A percentile compares a stretch with the other conserved stretches of the same genome.
These are phyloP conservation scores for Trichoderma aggressivum DNA, from an alignment of 2,329 filamentous ascomycete species.

Conservation along the genomic window DNA sequence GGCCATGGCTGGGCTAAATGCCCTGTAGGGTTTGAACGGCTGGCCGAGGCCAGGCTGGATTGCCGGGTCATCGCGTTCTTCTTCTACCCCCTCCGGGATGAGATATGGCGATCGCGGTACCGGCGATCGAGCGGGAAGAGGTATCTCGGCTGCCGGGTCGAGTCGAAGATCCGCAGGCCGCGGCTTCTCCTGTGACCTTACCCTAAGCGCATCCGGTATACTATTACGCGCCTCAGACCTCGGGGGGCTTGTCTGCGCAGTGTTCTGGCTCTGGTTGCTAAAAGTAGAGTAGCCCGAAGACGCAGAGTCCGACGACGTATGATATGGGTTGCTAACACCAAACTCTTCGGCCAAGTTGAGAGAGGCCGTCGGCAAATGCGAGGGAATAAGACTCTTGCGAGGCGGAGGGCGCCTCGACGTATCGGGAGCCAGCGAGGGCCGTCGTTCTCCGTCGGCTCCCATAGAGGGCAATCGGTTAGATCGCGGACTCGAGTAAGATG, in stretches of 20 bases:
- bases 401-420: conserved; percentile 53
- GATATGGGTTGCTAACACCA: conserved; percentile 60
- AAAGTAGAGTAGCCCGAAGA: conserved; percentile 62
- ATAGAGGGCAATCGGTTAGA: conserved; percentile 32
- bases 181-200: conserved; percentile 47
- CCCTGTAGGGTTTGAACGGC: conserved; percentile 16
- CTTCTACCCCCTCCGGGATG: conserved; percentile 24
- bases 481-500: conserved; percentile 46
- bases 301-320: conserved; percentile 60
- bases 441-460: conserved; percentile 25
- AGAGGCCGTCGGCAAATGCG: conserved; percentile 37
- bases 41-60: conserved; percentile 25
- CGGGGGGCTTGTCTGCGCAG: conserved; percentile 52
- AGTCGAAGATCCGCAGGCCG: conserved; percentile 31
- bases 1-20: conserved; percentile 12
- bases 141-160: conserved; percentile 33
- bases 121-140: conserved; percentile 26
- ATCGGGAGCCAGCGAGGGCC: conserved; percentile 45
- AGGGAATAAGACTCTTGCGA: conserved; percentile 45
- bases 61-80: conserved; percentile 24
- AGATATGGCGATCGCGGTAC: conserved; percentile 30
- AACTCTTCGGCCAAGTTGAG: conserved; percentile 60
- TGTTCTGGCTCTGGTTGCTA: conserved; percentile 56
- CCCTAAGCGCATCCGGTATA: conserved; percentile 43
- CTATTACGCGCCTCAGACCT: conserved; percentile 36